phyloP scores from a whole-genome alignment of 345 rosid genomes.

The Combretum micranthum region DNA sequence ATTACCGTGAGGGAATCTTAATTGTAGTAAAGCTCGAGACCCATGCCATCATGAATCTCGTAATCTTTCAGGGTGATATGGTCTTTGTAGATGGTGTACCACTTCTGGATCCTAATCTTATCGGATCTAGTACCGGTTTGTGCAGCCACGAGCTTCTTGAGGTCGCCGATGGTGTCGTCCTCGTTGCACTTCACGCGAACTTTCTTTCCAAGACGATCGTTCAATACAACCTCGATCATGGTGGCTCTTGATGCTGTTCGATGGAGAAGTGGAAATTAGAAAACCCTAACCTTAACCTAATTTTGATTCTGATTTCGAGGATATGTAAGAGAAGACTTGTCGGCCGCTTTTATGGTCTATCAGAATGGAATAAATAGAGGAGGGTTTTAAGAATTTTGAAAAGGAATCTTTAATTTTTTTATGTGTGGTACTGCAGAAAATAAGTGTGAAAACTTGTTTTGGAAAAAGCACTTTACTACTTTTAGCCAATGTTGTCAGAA shows the following conservation, averaged over 20 bases:
- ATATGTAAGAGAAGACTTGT: no score
- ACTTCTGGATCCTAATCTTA: constrained; percentile 51
- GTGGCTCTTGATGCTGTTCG: constrained; percentile 7
- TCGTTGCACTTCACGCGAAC: constrained; percentile 79
- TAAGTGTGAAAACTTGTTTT: no score
- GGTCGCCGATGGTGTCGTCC: constrained; percentile 71
- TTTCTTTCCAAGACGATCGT: constrained; percentile 71
- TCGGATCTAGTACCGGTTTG: constrained; percentile 50
- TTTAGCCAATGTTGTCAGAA: no score
- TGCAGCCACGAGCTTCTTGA: constrained; percentile 79
- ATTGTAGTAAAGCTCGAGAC: constrained; percentile 71
- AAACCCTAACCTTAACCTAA: neutral
- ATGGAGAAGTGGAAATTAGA: neutral
- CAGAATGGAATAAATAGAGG: no score
- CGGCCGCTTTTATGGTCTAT: no score
- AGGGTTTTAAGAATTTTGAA: no score
- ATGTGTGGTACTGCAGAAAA: no score
- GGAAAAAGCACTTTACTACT: no score
- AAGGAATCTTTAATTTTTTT: no score
- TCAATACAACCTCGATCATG: constrained; percentile 77
- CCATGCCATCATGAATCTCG: constrained; percentile 78
- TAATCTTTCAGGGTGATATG: constrained; percentile 74
- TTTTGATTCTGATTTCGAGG: neutral
- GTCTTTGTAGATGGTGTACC: constrained; percentile 62
- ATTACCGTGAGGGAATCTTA: constrained; percentile 14